Evolutionary conservation across 1,284 basidiomycete species (phyloP).

Genomic region (Phellinidium pouzarii): DNA sequence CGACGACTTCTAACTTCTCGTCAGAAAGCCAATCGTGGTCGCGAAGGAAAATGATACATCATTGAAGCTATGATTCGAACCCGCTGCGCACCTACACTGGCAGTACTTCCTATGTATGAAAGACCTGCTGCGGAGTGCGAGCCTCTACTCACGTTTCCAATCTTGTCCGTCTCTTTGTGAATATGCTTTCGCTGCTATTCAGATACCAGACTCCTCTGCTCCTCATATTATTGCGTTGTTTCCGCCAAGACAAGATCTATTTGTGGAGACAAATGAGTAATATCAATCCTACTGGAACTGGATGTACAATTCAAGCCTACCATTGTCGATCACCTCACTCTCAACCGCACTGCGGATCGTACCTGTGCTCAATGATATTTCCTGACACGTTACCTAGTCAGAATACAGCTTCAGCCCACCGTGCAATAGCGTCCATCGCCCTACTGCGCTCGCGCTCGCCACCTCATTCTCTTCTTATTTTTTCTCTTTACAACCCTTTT

Average conservation of each 20-base stretch:
- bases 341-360: slow-evolving; percentile 4
- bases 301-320: not conserved
- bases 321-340: not conserved
- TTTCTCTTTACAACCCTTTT: not conserved
- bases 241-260: too few relatives aligned
- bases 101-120: not conserved
- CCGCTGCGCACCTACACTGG: slow-evolving; percentile 2
- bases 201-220: too few relatives aligned
- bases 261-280: not conserved
- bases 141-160: too few relatives aligned
- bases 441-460: slow-evolving; percentile 4
- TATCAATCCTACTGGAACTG: too few relatives aligned
- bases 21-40: not conserved
- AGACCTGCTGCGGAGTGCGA: not conserved
- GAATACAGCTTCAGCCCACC: not conserved
- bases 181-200: too few relatives aligned
- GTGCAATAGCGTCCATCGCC: not conserved
- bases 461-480: not conserved
- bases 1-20: not conserved
- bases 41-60: not conserved
- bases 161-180: too few relatives aligned
- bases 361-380: slow-evolving; percentile 6
- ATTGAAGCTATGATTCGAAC: slow-evolving; percentile 1
- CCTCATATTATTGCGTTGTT: too few relatives aligned
- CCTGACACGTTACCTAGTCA: not conserved